A percentile compares a stretch with the other conserved stretches of the same genome.
Evolutionary conservation across 1,284 basidiomycete genomes (phyloP).

Genomic region (Anthracocystis setariae): DNA sequence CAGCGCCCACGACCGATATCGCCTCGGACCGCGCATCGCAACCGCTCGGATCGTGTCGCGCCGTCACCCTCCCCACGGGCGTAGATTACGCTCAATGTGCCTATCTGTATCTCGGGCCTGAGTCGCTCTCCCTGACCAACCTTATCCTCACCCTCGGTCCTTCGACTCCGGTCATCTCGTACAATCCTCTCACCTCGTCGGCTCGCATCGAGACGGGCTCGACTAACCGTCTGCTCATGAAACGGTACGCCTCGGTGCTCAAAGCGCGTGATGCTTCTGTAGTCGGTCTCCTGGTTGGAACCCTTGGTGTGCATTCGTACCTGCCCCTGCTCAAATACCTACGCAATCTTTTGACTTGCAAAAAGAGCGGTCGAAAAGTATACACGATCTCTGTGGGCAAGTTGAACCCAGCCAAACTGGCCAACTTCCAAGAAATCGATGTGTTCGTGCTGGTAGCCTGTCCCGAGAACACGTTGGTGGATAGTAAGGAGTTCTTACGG

Average conservation of each 20-base stretch:
- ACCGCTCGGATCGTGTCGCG: conserved; percentile 47
- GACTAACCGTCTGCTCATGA: conserved; percentile 85
- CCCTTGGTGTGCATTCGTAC: conserved; percentile 77
- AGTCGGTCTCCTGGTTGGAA: conserved; percentile 93
- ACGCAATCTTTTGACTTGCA: conserved; percentile 40
- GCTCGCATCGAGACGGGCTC: conserved; percentile 72
- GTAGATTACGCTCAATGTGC: conserved; percentile 37
- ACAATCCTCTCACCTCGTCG: conserved; percentile 74
- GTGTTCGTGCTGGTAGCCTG: conserved; percentile 95
- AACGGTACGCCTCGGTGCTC: conserved; percentile 86
- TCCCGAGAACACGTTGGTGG: conserved; percentile 89
- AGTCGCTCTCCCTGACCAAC: conserved; percentile 84
- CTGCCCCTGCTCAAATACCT: conserved; percentile 48
- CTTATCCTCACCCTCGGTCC: conserved; percentile 71
- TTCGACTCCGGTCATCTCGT: conserved; percentile 73
- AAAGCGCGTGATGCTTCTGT: conserved; percentile 91
- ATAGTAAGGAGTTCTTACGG: conserved; percentile 82
- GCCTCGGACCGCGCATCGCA: conserved; percentile 50
- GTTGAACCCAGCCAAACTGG: conserved; percentile 92
- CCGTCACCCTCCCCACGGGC: conserved; percentile 21
- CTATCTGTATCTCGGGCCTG: conserved; percentile 85
- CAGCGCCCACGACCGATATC: conserved; percentile 34
- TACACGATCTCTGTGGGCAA: conserved; percentile 97
- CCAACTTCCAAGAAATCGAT: conserved; percentile 95
- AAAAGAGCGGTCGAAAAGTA: conserved; percentile 76